phyloP scores from a whole-genome alignment of 177 flowering plant genomes.

The Vitis hybrid region DNA sequence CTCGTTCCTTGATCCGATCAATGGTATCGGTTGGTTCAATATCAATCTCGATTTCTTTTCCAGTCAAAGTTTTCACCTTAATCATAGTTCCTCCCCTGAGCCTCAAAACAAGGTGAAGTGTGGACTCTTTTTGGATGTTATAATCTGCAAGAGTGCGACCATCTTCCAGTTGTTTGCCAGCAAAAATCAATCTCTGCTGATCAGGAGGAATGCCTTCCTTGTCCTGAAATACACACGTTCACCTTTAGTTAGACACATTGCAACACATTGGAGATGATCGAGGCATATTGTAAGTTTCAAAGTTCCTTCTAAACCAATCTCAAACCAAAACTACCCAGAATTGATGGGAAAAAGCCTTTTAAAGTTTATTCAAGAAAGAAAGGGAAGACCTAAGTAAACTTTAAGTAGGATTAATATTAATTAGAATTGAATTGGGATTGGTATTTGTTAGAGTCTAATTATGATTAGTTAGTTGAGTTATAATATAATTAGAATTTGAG shows the following conservation, averaged over 20 bases:
- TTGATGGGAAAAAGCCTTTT: no score
- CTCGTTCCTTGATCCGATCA: conserved; percentile 54
- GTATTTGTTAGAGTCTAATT: no score
- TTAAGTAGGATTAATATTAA: no score
- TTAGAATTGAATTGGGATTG: no score
- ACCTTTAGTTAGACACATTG: neutral
- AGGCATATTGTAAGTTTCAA: no score
- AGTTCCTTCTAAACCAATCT: no score
- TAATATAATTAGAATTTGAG: no score
- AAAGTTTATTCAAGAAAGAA: no score
- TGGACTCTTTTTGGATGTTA: conserved; percentile 52
- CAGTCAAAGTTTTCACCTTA: conserved; percentile 61
- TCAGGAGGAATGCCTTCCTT: conserved; percentile 64
- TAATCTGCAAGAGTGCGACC: conserved; percentile 59
- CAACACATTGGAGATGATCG: no score
- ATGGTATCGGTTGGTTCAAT: conserved; percentile 59
- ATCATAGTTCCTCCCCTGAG: conserved; percentile 69
- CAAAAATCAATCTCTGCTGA: conserved; percentile 53
- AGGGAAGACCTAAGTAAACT: no score
- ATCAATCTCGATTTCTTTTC: conserved; percentile 60
- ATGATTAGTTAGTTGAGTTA: no score
- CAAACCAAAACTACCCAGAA: no score
- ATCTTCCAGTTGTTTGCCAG: conserved; percentile 62
- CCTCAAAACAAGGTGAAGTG: conserved; percentile 49
- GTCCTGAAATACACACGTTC: conserved; percentile 27